A percentile compares a stretch with the other conserved stretches of the same genome.
These are phyloP conservation scores for Ogataea chonburiensis DNA, from an alignment of 805 yeast species.

Conservation along the genomic window DNA sequence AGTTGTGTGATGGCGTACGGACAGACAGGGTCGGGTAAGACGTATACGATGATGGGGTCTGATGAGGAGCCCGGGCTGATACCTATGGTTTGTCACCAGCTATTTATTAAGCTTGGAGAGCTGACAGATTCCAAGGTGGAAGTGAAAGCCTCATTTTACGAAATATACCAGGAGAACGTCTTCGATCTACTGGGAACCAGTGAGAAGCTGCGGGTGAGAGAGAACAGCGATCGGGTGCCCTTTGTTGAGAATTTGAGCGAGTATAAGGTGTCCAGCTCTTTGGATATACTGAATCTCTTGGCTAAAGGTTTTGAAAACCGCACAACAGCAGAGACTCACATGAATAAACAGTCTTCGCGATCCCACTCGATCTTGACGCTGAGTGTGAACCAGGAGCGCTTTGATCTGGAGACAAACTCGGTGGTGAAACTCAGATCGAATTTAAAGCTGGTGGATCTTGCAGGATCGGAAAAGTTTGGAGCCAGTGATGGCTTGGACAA, in stretches of 20 bases:
- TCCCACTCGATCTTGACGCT: conserved; percentile 80
- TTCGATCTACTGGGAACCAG: conserved; percentile 51
- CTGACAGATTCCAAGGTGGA: conserved; percentile 37
- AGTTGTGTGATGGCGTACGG: conserved; percentile 54
- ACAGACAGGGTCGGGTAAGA: conserved; percentile 81
- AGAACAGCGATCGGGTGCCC: conserved; percentile 60
- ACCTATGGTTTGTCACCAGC: conserved; percentile 55
- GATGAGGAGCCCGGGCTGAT: conserved; percentile 57
- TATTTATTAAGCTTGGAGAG: conserved; percentile 44
- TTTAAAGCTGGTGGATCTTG: conserved; percentile 72
- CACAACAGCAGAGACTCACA: conserved; percentile 68
- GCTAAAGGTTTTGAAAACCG: conserved; percentile 52
- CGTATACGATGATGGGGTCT: conserved; percentile 73
- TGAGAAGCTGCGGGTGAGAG: conserved; percentile 54
- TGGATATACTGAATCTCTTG: conserved; percentile 49
- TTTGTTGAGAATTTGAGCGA: conserved; percentile 68
- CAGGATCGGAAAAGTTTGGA: conserved; percentile 72
- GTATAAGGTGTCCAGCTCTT: conserved; percentile 44
- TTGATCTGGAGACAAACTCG: conserved; percentile 35
- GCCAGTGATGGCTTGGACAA: conserved; percentile 52
- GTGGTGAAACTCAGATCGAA: conserved; percentile 46
- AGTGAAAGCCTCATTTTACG: conserved; percentile 61
- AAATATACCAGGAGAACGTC: conserved; percentile 76
- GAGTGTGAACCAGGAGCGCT: conserved; percentile 55
- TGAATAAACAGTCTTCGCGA: conserved; percentile 72